A percentile compares a stretch with the other conserved stretches of the same genome.
phyloP scores from a whole-genome alignment of 345 rosid species.

The Ricinus communis region DNA sequence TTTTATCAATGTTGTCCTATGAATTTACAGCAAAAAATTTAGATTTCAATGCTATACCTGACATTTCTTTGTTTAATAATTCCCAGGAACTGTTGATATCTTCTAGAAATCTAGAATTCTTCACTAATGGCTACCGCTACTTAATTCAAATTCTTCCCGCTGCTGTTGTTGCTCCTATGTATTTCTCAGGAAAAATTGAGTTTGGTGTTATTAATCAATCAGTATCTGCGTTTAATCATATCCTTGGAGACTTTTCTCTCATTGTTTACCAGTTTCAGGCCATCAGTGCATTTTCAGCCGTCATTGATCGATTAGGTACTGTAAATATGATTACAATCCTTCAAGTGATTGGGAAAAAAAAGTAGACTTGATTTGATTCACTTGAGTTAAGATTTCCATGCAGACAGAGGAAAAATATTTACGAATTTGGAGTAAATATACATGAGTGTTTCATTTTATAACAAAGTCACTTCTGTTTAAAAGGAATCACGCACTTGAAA shows the following conservation, averaged over 20 bases:
- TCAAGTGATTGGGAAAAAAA: neutral
- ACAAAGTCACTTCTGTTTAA: neutral
- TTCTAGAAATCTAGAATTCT: constrained; percentile 95
- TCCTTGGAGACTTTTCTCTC: constrained; percentile 90
- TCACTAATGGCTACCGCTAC: constrained; percentile 91
- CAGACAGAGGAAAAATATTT: neutral
- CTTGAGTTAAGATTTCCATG: neutral
- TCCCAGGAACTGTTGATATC: constrained; percentile 82
- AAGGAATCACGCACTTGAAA: too few species aligned
- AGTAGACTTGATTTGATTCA: neutral
- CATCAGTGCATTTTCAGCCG: constrained; percentile 95
- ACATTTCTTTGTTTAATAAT: constrained; percentile 20
- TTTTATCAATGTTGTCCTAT: neutral
- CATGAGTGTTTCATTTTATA: neutral
- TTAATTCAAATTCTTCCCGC: constrained; percentile 97
- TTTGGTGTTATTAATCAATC: constrained; percentile 98
- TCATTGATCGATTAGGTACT: constrained; percentile 91
- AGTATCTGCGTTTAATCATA: constrained; percentile 94
- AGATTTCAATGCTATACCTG: constrained; percentile 9
- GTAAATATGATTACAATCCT: constrained; percentile 8
- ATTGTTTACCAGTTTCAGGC: constrained; percentile 94
- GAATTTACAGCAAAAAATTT: constrained; percentile 8
- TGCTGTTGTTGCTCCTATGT: constrained; percentile 98
- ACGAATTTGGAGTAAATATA: neutral
- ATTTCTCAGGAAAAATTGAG: constrained; percentile 94